These are phyloP conservation scores for Coleophoma eucalyptorum DNA, from an alignment of 2,329 filamentous ascomycete genomes.

Conservation along the genomic window DNA sequence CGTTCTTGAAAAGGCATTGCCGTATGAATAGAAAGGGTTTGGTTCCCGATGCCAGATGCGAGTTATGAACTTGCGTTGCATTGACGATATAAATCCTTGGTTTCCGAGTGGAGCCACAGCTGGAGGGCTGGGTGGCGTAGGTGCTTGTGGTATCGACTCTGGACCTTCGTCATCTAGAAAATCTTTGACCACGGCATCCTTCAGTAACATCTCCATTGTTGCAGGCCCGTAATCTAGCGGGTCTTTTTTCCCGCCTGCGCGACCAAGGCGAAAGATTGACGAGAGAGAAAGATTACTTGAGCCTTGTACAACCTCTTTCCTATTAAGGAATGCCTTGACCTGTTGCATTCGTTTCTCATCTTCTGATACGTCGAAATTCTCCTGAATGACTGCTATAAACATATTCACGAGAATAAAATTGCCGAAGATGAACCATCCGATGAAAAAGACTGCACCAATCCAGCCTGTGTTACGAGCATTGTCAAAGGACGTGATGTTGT, in stretches of 20 bases:
- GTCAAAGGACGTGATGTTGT: constrained; percentile 71
- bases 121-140: constrained; percentile 4
- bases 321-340: constrained; percentile 89
- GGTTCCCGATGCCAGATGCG: constrained; percentile 66
- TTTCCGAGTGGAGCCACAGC: constrained; percentile 30
- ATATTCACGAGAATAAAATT: constrained; percentile 98
- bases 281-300: constrained; percentile 73
- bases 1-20: constrained; percentile 59
- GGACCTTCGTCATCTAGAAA: constrained; percentile 77
- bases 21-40: constrained; percentile 90
- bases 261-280: constrained; percentile 62
- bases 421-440: constrained; percentile 91
- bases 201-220: constrained; percentile 92
- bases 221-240: constrained; percentile 89
- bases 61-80: constrained; percentile 58
- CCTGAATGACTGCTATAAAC: constrained; percentile 99
- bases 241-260: constrained; percentile 63
- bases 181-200: constrained; percentile 91
- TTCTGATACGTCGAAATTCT: constrained; percentile 98
- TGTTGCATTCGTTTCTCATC: constrained; percentile 97
- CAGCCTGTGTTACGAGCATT: constrained; percentile 69
- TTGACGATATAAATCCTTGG: constrained; percentile 53
- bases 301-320: constrained; percentile 75
- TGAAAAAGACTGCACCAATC: constrained; percentile 88
- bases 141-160: constrained; percentile 30